Conservation (phyloP, 2,329 filamentous ascomycete species). For the Penicillium griseofulvum region DNA sequence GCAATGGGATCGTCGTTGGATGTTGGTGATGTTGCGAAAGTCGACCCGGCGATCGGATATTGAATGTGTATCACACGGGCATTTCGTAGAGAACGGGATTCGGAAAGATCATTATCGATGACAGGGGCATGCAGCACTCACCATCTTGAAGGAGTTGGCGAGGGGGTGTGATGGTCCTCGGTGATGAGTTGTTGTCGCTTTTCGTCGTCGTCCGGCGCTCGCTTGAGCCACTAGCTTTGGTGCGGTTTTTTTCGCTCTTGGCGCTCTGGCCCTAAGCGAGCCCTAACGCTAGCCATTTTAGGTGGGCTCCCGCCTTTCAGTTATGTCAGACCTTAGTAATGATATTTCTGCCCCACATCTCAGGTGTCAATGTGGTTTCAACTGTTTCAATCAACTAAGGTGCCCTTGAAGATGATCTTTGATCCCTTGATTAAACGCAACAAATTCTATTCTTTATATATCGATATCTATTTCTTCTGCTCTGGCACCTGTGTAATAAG, state of each 20-base stretch:
- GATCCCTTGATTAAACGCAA: background rate
- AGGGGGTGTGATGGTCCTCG: slow-evolving; percentile 42
- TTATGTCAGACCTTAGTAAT: slow-evolving; percentile 16
- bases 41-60: slow-evolving; percentile 8
- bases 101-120: slow-evolving; percentile 7
- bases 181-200: slow-evolving; percentile 42
- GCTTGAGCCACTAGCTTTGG: slow-evolving; percentile 34
- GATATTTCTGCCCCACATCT: background rate
- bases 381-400: background rate
- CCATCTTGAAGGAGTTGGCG: slow-evolving; percentile 49
- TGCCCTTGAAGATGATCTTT: too few relatives aligned
- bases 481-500: slow-evolving; percentile 61
- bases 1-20: slow-evolving; percentile 23
- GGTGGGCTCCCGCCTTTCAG: background rate
- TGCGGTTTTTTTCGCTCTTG: slow-evolving; percentile 44
- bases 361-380: background rate
- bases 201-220: slow-evolving; percentile 36
- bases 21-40: slow-evolving; percentile 5
- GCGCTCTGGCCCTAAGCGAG: slow-evolving; percentile 41
- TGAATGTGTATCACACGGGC: slow-evolving; percentile 11
- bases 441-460: background rate
- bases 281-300: slow-evolving; percentile 40
- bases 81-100: slow-evolving; percentile 15
- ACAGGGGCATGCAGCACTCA: slow-evolving; percentile 34
- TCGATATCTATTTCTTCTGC: slow-evolving; percentile 47